Percentiles rank a stretch among this genome's conserved stretches.
Evolutionary conservation across 2,329 filamentous ascomycete species (phyloP).

Genomic region (Fusarium clavum): DNA sequence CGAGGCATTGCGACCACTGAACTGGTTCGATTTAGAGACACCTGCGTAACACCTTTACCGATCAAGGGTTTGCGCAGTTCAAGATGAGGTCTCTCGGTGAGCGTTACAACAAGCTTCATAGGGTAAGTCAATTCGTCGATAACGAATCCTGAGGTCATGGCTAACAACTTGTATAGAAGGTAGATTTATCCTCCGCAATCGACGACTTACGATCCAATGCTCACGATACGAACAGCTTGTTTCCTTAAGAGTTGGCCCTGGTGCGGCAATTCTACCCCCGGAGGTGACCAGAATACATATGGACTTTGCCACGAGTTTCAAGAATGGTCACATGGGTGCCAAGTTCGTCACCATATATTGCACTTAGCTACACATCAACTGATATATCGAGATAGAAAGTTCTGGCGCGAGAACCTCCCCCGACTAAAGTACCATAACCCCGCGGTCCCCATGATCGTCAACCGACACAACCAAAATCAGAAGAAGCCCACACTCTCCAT

Average conservation of each 20-base stretch:
- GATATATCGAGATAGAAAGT: conserved; percentile 70
- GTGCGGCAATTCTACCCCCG: conserved; percentile 82
- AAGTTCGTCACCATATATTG: conserved; percentile 63
- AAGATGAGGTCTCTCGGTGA: conserved; percentile 65
- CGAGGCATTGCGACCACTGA: conserved; percentile 37
- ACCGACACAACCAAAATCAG: conserved; percentile 70
- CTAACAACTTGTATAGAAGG: conserved; percentile 55
- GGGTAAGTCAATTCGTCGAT: conserved; percentile 64
- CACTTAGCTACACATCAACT: conserved; percentile 11
- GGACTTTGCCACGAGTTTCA: conserved; percentile 72
- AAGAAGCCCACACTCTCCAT: conserved; percentile 72
- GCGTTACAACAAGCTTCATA: conserved; percentile 79
- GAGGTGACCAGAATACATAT: conserved; percentile 81
- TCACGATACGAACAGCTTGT: conserved; percentile 68
- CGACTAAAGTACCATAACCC: conserved; percentile 97
- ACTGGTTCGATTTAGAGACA: conserved; percentile 28
- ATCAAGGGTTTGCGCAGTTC: conserved; percentile 32
- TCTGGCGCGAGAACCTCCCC: conserved; percentile 86
- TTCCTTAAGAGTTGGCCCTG: conserved; percentile 80
- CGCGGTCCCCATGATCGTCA: conserved; percentile 82
- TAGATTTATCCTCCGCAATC: conserved; percentile 47
- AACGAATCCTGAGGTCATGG: background rate
- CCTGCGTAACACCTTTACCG: conserved; percentile 32
- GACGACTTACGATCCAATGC: conserved; percentile 40
- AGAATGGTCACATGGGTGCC: conserved; percentile 77